Conservation (phyloP, 2,329 filamentous ascomycete species). For the Fusarium decemcellulare region DNA sequence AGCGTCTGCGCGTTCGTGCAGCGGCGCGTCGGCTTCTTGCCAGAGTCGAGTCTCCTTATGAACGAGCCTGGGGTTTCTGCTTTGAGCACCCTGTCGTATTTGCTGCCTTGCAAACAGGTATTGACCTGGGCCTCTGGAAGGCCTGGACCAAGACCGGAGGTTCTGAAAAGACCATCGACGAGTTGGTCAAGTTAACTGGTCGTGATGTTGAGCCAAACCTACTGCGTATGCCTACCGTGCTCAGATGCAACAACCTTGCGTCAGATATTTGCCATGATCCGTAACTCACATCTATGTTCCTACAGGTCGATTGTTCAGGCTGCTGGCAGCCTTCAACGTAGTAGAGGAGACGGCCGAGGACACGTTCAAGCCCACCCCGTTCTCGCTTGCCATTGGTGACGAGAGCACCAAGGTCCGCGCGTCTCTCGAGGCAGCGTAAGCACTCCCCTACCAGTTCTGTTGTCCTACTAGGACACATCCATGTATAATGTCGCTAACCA, state of each 20-base stretch:
- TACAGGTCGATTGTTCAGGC: constrained; percentile 29
- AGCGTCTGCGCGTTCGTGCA: constrained; percentile 31
- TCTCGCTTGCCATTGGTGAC: constrained; percentile 35
- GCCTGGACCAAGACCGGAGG: constrained; percentile 20
- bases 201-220: constrained; percentile 26
- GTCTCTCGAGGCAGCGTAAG: constrained; percentile 33
- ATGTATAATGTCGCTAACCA: background rate
- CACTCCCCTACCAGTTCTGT: rapidly evolving
- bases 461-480: background rate
- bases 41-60: constrained; percentile 28
- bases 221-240: constrained; percentile 4
- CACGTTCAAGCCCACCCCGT: constrained; percentile 31
- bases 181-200: constrained; percentile 17
- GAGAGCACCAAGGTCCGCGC: constrained; percentile 37
- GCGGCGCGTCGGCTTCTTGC: constrained; percentile 28
- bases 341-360: constrained; percentile 31
- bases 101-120: constrained; percentile 28
- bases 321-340: constrained; percentile 34
- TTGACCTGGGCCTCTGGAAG: constrained; percentile 33
- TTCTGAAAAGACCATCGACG: constrained; percentile 29
- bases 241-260: background rate
- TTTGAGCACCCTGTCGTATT: constrained; percentile 36
- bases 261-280: background rate
- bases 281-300: background rate
- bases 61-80: constrained; percentile 36